phyloP scores from a whole-genome alignment of 257 asterid genomes.

The Ocimum tenuiflorum region DNA sequence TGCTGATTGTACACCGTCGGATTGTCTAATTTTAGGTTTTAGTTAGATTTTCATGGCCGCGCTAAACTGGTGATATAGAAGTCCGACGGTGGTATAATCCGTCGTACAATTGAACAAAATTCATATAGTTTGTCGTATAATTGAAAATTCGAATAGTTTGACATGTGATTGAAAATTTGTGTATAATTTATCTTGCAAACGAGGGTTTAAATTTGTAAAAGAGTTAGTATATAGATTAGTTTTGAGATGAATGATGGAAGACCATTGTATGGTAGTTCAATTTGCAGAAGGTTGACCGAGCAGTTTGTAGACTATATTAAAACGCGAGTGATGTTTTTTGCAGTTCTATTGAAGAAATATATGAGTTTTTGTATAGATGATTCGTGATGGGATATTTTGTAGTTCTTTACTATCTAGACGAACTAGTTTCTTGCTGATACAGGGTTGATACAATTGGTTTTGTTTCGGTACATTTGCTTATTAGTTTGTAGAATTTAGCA shows the following conservation, averaged over 20 bases:
- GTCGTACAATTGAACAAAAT: too few species aligned
- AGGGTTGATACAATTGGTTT: neutral
- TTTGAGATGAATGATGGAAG: neutral
- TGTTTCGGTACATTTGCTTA: neutral
- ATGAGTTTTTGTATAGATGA: slow-evolving; percentile 1
- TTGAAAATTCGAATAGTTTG: too few species aligned
- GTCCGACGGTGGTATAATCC: too few species aligned
- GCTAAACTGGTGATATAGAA: too few species aligned
- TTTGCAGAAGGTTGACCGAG: neutral
- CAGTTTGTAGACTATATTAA: neutral
- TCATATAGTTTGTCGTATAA: too few species aligned
- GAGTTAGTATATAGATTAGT: neutral
- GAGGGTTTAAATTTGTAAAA: slow-evolving; percentile 1
- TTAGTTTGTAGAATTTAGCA: neutral
- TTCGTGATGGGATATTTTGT: neutral
- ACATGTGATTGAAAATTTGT: too few species aligned
- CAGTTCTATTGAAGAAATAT: slow-evolving; percentile 10
- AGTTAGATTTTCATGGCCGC: too few species aligned
- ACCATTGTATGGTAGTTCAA: slow-evolving; percentile 5
- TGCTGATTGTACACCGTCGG: too few species aligned
- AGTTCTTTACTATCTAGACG: neutral
- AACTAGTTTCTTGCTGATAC: neutral
- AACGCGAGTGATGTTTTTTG: neutral
- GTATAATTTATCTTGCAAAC: too few species aligned
- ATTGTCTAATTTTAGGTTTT: too few species aligned